These are phyloP conservation scores for Helicocarpus griseus DNA, from an alignment of 2,329 filamentous ascomycete species.

Conservation along the genomic window DNA sequence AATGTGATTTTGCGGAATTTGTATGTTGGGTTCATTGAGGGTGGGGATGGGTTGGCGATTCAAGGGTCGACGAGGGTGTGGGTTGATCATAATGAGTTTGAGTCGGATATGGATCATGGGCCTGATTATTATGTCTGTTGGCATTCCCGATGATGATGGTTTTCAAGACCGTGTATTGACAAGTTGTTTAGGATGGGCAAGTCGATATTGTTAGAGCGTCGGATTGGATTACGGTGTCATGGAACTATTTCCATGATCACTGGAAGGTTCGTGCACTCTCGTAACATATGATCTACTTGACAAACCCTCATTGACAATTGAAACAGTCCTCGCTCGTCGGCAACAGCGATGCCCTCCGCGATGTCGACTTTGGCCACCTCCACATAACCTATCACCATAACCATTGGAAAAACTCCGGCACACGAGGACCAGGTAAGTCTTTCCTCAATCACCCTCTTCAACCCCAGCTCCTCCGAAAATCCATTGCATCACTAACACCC, in stretches of 20 bases:
- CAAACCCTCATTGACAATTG: too few relatives aligned
- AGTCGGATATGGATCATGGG: slow-evolving; percentile 31
- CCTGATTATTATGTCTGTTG: slow-evolving; percentile 26
- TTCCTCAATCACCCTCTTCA: not conserved
- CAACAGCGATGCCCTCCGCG: slow-evolving; percentile 31
- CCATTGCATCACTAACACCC: not conserved
- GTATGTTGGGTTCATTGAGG: slow-evolving; percentile 26
- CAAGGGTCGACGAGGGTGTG: slow-evolving; percentile 39
- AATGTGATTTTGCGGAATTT: slow-evolving; percentile 37
- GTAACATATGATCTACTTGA: too few relatives aligned
- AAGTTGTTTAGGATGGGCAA: slow-evolving; percentile 32
- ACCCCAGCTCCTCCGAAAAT: not conserved
- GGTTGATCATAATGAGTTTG: slow-evolving; percentile 42
- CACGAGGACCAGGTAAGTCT: slow-evolving; percentile 29
- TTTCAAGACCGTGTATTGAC: too few relatives aligned
- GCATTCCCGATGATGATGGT: too few relatives aligned
- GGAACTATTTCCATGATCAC: slow-evolving; percentile 43
- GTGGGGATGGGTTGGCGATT: slow-evolving; percentile 36
- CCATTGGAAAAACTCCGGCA: slow-evolving; percentile 38
- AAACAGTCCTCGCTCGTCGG: slow-evolving; percentile 31
- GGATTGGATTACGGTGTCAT: slow-evolving; percentile 39
- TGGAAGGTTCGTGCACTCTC: slow-evolving; percentile 22
- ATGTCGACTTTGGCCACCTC: slow-evolving; percentile 35
- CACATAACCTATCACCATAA: slow-evolving; percentile 45
- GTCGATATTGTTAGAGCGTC: slow-evolving; percentile 37